Conservation (phyloP, 2,329 filamentous ascomycete genomes). For the Calonectria henricotiae region DNA sequence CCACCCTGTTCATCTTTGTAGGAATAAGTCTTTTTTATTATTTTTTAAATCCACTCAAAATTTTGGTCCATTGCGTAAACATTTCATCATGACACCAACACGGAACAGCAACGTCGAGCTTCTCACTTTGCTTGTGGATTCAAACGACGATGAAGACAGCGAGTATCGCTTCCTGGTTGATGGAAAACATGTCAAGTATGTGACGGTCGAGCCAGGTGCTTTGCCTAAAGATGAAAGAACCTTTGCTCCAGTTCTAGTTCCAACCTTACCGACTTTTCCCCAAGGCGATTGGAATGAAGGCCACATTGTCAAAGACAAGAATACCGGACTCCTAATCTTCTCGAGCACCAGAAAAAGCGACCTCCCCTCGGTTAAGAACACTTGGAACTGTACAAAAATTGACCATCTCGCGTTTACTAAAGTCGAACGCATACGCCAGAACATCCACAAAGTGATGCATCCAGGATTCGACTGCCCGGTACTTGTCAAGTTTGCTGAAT, state of each 20-base stretch:
- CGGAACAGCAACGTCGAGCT: conserved; percentile 49
- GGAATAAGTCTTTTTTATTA: too few species aligned
- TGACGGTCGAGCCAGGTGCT: conserved; percentile 47
- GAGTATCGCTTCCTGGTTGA: conserved; percentile 54
- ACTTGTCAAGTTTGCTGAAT: conserved; percentile 52
- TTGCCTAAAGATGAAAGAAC: conserved; percentile 51
- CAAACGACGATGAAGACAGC: conserved; percentile 46
- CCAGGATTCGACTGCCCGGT: conserved; percentile 48
- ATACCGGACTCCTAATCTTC: conserved; percentile 45
- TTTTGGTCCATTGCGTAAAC: neutral
- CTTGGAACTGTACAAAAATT: conserved; percentile 48
- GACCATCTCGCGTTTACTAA: conserved; percentile 50
- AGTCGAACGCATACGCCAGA: conserved; percentile 46
- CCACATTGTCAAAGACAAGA: conserved; percentile 41
- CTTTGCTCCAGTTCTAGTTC: conserved; percentile 51
- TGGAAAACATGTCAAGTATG: conserved; percentile 49
- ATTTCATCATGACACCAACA: neutral
- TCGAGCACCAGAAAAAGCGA: conserved; percentile 43
- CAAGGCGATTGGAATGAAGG: conserved; percentile 50
- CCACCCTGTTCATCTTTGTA: too few species aligned
- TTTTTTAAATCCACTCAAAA: too few species aligned
- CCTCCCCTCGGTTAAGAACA: conserved; percentile 42
- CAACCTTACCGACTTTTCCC: conserved; percentile 51
- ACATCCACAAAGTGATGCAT: conserved; percentile 50
- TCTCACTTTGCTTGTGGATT: conserved; percentile 51